Base-by-base conservation (phyloP, 1,284 basidiomycete species). In the Gymnopus androsaceus region DNA sequence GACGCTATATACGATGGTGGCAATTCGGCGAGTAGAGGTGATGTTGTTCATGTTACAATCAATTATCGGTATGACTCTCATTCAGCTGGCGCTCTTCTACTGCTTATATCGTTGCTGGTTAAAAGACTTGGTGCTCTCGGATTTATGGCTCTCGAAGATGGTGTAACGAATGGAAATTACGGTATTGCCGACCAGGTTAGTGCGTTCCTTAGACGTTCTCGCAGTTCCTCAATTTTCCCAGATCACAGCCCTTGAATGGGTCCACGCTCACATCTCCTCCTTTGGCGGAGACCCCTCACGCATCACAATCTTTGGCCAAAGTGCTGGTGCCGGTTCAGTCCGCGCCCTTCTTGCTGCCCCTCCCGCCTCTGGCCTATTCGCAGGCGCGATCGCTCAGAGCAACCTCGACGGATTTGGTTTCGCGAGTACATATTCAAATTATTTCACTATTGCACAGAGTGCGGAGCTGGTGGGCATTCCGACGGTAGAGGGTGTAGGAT, bases 11-110 rank as follows among this genome's bases (percentile, higher is more conserved):
- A 76, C 63, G 78, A 77, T 38, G 73, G 76, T 19, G 75, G 74
- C 7, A 69, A 66, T 36, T 63, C 80, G 27, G 71, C 72, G 3
- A 73, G 72, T 5, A 70, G 76, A 5, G 73, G 73, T 0, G 76
- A 80, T 58, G 69, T 79, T 21, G 75, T 80, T 1, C 63, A 79
- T 7, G 75, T 80, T 47, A 73, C 72, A 5, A 73, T 77, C 66
- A 77, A 80, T 66, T 79, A 80, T 62, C 75, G 31, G 31, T 33
- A 33, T 33, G 31, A 33, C 31, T 33, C 6, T 6, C 7, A 33
- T 33, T 33, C 31, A 7, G 14, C 14, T 33, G 31, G 31, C 31
- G 31, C 14, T 33, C 31, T n/a, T n/a, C n/a, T n/a, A n/a, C n/a
- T n/a, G n/a, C n/a, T n/a, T n/a, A n/a, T n/a, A n/a, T n/a, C n/a